phyloP scores from a whole-genome alignment of 1,284 basidiomycete genomes.

The Moniliophthora roreri region DNA sequence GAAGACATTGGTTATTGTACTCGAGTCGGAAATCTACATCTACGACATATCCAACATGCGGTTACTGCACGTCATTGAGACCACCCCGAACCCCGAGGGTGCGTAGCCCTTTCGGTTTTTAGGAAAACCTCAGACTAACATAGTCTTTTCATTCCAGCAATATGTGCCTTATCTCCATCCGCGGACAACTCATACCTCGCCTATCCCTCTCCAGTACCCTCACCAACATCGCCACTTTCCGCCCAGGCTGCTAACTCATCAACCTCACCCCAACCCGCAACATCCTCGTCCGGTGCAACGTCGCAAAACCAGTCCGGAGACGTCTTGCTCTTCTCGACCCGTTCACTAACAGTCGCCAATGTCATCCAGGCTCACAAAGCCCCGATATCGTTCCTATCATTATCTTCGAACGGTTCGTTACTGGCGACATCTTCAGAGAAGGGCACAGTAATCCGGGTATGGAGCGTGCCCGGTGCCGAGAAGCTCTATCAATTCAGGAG shows the following conservation, averaged over 20 bases:
- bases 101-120: conserved; percentile 19
- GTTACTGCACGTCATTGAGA: conserved; percentile 96
- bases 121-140: conserved; percentile 24
- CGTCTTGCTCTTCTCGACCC: conserved; percentile 91
- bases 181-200: conserved; percentile 95
- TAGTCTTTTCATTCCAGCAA: conserved; percentile 59
- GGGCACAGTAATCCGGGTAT: conserved; percentile 91
- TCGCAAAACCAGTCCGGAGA: conserved; percentile 69
- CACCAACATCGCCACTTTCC: conserved; percentile 63
- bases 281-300: conserved; percentile 33
- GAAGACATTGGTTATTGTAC: conserved; percentile 92
- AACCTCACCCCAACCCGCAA: conserved; percentile 27
- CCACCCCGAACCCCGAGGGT: conserved; percentile 94
- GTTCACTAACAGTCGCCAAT: conserved; percentile 88
- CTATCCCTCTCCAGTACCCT: conserved; percentile 92
- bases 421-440: conserved; percentile 95
- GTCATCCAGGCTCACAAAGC: conserved; percentile 98
- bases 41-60: conserved; percentile 99
- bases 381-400: conserved; percentile 84
- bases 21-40: conserved; percentile 96
- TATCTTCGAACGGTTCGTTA: conserved; percentile 88
- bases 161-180: conserved; percentile 93
- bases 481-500: conserved; percentile 94
- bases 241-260: too few species aligned
- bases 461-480: conserved; percentile 88